A percentile compares a stretch with the other conserved stretches of the same genome.
These are phyloP conservation scores for Stephanodiscus triporus DNA, from an alignment of 108 stramenopile genomes.

Conservation along the genomic window DNA sequence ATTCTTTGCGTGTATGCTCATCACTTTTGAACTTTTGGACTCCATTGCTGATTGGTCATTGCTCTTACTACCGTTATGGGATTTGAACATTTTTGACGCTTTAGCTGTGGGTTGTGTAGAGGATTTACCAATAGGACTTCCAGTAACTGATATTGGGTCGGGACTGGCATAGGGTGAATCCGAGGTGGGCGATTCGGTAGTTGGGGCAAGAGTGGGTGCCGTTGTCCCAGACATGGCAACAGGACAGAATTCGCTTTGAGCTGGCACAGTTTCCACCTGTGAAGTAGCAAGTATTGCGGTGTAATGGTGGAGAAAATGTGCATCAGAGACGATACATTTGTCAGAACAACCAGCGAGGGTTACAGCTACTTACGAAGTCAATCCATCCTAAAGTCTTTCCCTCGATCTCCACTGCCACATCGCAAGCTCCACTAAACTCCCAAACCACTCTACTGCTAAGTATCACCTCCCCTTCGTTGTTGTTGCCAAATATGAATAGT, in stretches of 20 bases:
- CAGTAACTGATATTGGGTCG: background rate
- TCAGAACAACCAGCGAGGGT: background rate
- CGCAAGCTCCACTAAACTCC: constrained; percentile 4
- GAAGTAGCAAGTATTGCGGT: background rate
- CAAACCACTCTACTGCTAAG: background rate
- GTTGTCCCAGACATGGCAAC: background rate
- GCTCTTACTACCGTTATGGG: background rate
- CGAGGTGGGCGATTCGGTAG: background rate
- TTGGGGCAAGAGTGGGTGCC: background rate
- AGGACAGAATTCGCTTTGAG: background rate
- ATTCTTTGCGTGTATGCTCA: background rate
- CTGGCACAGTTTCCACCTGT: background rate
- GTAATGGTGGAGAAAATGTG: background rate
- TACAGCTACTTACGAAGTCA: background rate
- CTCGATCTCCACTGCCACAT: background rate
- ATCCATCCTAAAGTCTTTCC: background rate
- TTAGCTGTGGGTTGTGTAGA: background rate
- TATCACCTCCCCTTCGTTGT: background rate
- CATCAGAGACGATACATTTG: background rate
- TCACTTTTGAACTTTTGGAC: background rate
- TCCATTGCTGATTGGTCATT: background rate
- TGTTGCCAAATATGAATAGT: background rate
- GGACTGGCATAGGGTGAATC: background rate
- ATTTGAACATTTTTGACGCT: background rate
- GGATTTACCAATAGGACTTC: background rate